Percentiles rank a stretch among this genome's conserved stretches.
phyloP scores from a whole-genome alignment of 257 asterid species.

The Lavandula angustifolia region DNA sequence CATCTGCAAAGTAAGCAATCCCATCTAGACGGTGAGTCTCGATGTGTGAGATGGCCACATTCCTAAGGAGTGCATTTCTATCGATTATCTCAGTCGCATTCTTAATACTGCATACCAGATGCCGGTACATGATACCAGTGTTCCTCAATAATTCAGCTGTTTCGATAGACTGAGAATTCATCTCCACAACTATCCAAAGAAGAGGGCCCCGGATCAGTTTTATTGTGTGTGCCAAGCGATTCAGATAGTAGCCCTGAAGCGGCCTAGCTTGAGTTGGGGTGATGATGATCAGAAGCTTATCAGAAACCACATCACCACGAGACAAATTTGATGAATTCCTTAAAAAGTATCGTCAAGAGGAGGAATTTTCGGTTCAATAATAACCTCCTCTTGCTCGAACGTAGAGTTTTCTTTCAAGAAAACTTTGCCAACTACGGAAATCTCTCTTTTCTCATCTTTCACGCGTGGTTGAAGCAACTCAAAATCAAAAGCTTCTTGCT shows the following conservation, averaged over 20 bases:
- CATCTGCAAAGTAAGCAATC: conserved; percentile 71
- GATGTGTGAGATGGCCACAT: conserved; percentile 71
- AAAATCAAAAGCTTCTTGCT: conserved; percentile 44
- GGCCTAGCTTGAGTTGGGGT: conserved; percentile 56
- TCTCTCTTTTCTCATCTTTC: conserved; percentile 28
- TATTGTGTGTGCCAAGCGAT: conserved; percentile 59
- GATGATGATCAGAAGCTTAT: conserved; percentile 69
- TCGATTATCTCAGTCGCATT: conserved; percentile 44
- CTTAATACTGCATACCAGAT: conserved; percentile 52
- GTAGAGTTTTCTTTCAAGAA: conserved; percentile 31
- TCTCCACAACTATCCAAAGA: conserved; percentile 82
- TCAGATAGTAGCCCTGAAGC: conserved; percentile 55
- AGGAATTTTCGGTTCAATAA: conserved; percentile 31
- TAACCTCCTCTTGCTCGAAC: conserved; percentile 26
- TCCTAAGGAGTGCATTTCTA: conserved; percentile 47
- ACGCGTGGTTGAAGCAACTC: conserved; percentile 41
- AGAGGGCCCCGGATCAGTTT: conserved; percentile 56
- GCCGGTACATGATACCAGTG: conserved; percentile 69
- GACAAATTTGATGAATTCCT: conserved; percentile 35
- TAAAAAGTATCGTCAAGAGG: not conserved
- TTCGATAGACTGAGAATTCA: conserved; percentile 60
- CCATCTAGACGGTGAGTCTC: conserved; percentile 77
- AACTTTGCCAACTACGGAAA: conserved; percentile 31
- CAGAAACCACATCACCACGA: conserved; percentile 25
- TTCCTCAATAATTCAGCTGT: conserved; percentile 68